These are phyloP conservation scores for Gossypium davidsonii DNA, from an alignment of 441 rosid genomes.

Conservation along the genomic window DNA sequence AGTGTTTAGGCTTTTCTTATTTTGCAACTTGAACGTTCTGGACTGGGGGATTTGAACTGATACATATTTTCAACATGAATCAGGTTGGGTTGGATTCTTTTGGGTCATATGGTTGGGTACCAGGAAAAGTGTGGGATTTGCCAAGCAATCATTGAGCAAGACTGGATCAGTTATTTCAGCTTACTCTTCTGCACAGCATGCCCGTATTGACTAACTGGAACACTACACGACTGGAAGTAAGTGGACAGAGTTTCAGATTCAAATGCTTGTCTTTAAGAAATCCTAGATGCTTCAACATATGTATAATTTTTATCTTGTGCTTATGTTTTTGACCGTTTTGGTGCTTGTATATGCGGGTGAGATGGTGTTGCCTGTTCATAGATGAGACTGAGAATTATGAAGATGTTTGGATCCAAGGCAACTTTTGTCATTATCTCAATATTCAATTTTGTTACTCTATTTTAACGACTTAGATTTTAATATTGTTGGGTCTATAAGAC, in stretches of 20 bases:
- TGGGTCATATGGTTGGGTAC: constrained; percentile 64
- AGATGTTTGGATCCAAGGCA: neutral
- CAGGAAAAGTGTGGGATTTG: constrained; percentile 49
- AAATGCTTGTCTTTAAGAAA: neutral
- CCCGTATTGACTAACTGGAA: constrained; percentile 11
- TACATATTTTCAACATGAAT: constrained; percentile 16
- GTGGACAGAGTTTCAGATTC: constrained; percentile 10
- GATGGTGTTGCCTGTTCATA: neutral
- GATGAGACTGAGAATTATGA: neutral
- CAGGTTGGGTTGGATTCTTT: constrained; percentile 92
- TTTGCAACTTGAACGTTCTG: neutral
- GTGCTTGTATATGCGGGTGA: neutral
- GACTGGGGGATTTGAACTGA: neutral
- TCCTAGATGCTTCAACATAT: neutral
- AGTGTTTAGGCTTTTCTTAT: neutral
- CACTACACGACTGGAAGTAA: neutral
- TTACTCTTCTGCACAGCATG: constrained; percentile 30
- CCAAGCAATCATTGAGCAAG: constrained; percentile 48
- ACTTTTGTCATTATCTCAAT: neutral
- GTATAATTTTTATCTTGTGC: neutral
- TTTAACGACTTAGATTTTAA: neutral
- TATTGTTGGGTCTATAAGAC: neutral
- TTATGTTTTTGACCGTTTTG: neutral
- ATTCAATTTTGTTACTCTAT: neutral
- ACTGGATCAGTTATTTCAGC: constrained; percentile 60